Evolutionary conservation across 306 rosid species (phyloP).

Genomic region (Lotus japonicus): DNA sequence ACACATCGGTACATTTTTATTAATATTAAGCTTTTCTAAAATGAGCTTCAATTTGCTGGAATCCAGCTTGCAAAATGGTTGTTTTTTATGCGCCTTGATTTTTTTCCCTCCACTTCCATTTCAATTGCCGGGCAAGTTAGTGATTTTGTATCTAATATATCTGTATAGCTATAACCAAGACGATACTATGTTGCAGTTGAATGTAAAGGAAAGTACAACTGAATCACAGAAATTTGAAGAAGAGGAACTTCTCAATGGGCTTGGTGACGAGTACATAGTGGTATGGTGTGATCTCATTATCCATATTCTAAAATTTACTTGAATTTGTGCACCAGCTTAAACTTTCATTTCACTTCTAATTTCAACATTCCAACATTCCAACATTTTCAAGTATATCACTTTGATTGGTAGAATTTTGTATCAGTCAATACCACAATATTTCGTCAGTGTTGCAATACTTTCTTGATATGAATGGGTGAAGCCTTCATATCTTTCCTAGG

Average conservation of each 20-base stretch:
- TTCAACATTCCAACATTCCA: not conserved
- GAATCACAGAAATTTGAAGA: not conserved
- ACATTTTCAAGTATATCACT: not conserved
- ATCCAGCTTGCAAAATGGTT: not conserved
- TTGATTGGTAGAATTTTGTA: not conserved
- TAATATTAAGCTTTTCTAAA: not conserved
- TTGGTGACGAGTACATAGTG: constrained; percentile 25
- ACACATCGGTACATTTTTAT: constrained; percentile 48
- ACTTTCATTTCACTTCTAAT: too few species aligned
- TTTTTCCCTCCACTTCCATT: not conserved
- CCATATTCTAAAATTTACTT: not conserved
- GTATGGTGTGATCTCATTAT: constrained; percentile 17
- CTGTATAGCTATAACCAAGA: not conserved
- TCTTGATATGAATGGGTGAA: not conserved
- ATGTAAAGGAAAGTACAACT: not conserved
- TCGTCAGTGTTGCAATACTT: not conserved
- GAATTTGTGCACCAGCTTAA: not conserved
- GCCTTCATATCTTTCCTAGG: not conserved
- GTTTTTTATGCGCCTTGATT: not conserved
- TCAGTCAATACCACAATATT: not conserved
- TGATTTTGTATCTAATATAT: not conserved
- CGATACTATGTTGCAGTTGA: constrained; percentile 15
- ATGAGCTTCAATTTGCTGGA: not conserved
- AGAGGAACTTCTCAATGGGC: constrained; percentile 25
- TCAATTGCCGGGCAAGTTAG: not conserved